A percentile compares a stretch with the other conserved stretches of the same genome.
These are phyloP conservation scores for Calonectria pseudoturangicola DNA, from an alignment of 2,329 filamentous ascomycete genomes.

Conservation along the genomic window DNA sequence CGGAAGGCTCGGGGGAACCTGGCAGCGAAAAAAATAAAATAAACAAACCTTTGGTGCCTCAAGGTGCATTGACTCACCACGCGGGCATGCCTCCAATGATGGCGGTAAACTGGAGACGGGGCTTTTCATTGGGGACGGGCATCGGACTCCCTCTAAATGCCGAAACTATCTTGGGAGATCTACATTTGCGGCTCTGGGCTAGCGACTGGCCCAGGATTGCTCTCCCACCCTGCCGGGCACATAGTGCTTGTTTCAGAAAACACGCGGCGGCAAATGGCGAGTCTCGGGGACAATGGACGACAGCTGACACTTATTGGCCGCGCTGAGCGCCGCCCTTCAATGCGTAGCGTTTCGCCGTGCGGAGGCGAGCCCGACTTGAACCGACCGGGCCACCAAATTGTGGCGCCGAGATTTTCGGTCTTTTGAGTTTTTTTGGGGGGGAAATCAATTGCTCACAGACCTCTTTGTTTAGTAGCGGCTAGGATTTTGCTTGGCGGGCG, in stretches of 20 bases:
- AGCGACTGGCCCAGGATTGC: constrained; percentile 1
- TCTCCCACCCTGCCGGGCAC: constrained; percentile 7
- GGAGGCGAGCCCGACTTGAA: background rate
- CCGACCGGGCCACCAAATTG: background rate
- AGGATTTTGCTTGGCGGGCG: constrained; percentile 17
- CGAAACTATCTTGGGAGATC: constrained; percentile 26
- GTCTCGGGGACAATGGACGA: background rate
- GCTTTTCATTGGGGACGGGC: constrained; percentile 18
- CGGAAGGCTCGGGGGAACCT: constrained; percentile 33
- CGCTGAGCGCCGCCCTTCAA: constrained; percentile 18
- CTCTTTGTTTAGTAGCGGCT: background rate
- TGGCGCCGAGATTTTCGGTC: background rate
- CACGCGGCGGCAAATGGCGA: constrained; percentile 13
- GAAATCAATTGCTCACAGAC: background rate
- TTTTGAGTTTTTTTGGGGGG: background rate
- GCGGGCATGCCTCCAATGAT: background rate
- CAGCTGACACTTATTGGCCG: constrained; percentile 5
- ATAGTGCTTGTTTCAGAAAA: constrained; percentile 14
- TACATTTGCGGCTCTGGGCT: constrained; percentile 32
- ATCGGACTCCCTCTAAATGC: constrained; percentile 31
- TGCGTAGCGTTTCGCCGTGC: constrained; percentile 17
- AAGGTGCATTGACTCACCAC: constrained; percentile 16
- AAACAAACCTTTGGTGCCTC: background rate
- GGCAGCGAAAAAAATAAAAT: background rate
- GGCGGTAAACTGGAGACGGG: constrained; percentile 2